phyloP scores from a whole-genome alignment of 805 yeast species.

The Ogataea saltuana region DNA sequence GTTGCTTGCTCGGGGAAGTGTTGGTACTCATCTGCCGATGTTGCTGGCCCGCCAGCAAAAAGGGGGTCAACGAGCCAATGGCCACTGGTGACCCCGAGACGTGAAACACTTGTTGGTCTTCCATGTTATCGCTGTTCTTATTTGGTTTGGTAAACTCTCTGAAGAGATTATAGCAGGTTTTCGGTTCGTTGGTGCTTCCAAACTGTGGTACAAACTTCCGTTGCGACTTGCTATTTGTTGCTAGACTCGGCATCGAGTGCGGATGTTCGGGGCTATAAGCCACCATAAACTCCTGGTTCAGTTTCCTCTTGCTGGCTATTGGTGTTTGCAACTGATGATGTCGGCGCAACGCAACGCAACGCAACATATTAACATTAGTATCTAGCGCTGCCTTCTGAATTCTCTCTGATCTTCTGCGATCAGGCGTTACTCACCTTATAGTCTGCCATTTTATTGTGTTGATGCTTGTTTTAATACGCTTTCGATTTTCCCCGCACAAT shows the following conservation, averaged over 20 bases:
- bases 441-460: constrained; percentile 14
- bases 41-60: constrained; percentile 19
- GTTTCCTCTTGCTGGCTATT: constrained; percentile 21
- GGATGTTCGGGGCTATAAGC: constrained; percentile 24
- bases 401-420: background rate
- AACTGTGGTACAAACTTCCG: constrained; percentile 17
- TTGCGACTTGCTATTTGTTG: constrained; percentile 17
- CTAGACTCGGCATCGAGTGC: constrained; percentile 23
- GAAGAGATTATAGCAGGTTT: constrained; percentile 19
- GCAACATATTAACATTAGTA: constrained; percentile 10
- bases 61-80: constrained; percentile 20
- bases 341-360: constrained; percentile 9
- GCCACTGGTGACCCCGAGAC: constrained; percentile 21
- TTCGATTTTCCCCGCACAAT: background rate
- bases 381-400: constrained; percentile 16
- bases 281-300: constrained; percentile 21
- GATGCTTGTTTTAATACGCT: background rate
- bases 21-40: constrained; percentile 12
- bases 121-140: constrained; percentile 12
- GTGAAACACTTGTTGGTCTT: constrained; percentile 11
- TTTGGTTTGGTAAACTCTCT: constrained; percentile 17
- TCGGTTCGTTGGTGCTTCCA: constrained; percentile 15
- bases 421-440: constrained; percentile 17
- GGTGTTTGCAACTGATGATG: constrained; percentile 20
- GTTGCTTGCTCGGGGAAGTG: constrained; percentile 20